Base-by-base conservation (phyloP, 2,329 filamentous ascomycete species). In the Chrysosporium queenslandicum region DNA sequence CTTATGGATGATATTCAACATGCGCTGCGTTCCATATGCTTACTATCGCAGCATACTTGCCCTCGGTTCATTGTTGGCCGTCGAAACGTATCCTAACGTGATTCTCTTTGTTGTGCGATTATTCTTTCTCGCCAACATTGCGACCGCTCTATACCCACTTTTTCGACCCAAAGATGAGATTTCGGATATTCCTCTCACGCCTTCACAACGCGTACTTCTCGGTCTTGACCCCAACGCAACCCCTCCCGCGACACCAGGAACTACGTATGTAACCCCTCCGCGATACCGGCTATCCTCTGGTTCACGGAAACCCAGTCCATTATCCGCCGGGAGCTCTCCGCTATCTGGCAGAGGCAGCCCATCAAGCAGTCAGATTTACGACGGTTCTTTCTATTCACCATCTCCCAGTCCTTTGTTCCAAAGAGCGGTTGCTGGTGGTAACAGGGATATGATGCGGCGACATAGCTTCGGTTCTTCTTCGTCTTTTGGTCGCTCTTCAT, bases 101-200 rank as follows among this genome's bases (percentile, higher is more conserved):
- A 56, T 69, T 12, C 55, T 79, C 52, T 77, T 85, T 58, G 53
- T 78, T 8, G 59, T 86, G 1, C 82, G 84, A 2, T 59, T 85
- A 46, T 68, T 84, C 62, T 79, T 86, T 2, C 58, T 84, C 50
- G 65, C 82, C 64, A 94, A 94, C 68, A 85, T 94, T 50, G 65
- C 73, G 56, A 62, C 83, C 51, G 86, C 88, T 34, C 72, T 87
- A 53, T 73, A 81, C 42, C 92, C 91, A 2, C 77, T 95, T 11
- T 69, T 88, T 61, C 79, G 83, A 57, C 76, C 78, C 40, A 77
- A 76, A 59, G 92, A 97, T 67, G 79, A 89, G 57, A 78, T 96
- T 57, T 75, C 82, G 67, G 92, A 98, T 67, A 94, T 98, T 47
- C 82, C 91, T 56, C 78, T 98, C 59, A 96, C 91, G 0, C 83